Conservation (phyloP, 2,329 filamentous ascomycete genomes). For the Huntiella abstrusa region DNA sequence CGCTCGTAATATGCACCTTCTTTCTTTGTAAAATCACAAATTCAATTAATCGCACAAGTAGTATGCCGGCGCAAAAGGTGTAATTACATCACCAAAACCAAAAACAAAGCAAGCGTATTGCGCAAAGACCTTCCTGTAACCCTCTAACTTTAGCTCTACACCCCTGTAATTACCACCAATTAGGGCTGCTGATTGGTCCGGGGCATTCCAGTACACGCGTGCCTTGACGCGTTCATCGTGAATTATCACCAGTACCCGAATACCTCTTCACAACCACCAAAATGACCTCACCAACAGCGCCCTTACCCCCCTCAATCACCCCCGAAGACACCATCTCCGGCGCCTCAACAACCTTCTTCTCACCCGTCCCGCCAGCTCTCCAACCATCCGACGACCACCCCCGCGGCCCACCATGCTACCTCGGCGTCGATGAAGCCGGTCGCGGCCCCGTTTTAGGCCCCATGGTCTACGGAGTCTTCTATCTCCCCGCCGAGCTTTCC, state of each 20-base stretch:
- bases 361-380: conserved; percentile 44
- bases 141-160: neutral
- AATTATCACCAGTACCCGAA: no score
- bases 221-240: no score
- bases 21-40: neutral
- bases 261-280: no score
- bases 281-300: conserved; percentile 17
- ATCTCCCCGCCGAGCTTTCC: conserved; percentile 53
- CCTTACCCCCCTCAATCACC: conserved; percentile 54
- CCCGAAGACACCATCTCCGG: conserved; percentile 37
- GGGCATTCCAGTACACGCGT: no score
- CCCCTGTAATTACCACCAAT: no score
- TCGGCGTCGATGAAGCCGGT: conserved; percentile 88
- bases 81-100: neutral
- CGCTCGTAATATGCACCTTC: neutral
- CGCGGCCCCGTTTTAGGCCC: conserved; percentile 79
- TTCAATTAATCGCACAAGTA: no score
- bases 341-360: conserved; percentile 53
- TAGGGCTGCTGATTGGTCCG: no score
- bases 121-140: neutral
- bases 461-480: conserved; percentile 55
- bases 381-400: conserved; percentile 16
- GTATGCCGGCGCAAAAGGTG: neutral
- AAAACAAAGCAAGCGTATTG: neutral
- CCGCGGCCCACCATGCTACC: conserved; percentile 38